These are phyloP conservation scores for Microbotryomycetes sp. DNA, from an alignment of 1,284 basidiomycete genomes.

Conservation along the genomic window DNA sequence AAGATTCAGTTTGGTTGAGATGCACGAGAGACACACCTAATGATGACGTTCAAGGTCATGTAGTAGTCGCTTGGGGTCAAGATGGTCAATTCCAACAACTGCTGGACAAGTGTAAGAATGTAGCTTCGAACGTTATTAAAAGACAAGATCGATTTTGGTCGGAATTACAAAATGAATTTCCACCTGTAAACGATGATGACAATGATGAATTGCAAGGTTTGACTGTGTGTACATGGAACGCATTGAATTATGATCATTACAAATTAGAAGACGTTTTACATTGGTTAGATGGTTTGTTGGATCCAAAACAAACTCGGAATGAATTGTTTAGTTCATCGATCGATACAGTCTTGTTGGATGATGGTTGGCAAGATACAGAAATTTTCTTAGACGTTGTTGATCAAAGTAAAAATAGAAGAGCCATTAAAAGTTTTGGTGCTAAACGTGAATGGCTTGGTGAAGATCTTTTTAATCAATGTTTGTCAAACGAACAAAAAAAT, in stretches of 20 bases:
- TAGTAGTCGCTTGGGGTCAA: constrained; percentile 18
- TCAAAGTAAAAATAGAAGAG: neutral
- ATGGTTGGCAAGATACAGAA: constrained; percentile 34
- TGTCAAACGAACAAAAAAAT: neutral
- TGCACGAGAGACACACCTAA: constrained; percentile 14
- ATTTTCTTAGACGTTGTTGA: constrained; percentile 1
- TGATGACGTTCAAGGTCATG: constrained; percentile 1
- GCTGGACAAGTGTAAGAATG: constrained; percentile 8
- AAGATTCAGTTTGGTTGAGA: constrained; percentile 9
- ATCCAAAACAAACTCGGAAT: neutral
- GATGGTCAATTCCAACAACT: constrained; percentile 11
- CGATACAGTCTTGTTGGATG: constrained; percentile 34
- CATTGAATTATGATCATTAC: constrained; percentile 25
- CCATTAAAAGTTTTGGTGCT: constrained; percentile 12
- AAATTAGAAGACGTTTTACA: constrained; percentile 18
- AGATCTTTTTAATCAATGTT: constrained; percentile 2
- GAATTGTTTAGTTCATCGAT: constrained; percentile 5
- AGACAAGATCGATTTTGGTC: constrained; percentile 6
- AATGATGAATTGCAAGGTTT: neutral
- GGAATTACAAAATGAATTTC: neutral
- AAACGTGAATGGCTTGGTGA: constrained; percentile 6
- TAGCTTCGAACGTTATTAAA: neutral
- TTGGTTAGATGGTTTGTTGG: constrained; percentile 14
- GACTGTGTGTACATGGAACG: constrained; percentile 36
- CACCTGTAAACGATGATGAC: neutral